These are phyloP conservation scores for Vigna unguiculata DNA, from an alignment of 306 rosid genomes.

Conservation along the genomic window DNA sequence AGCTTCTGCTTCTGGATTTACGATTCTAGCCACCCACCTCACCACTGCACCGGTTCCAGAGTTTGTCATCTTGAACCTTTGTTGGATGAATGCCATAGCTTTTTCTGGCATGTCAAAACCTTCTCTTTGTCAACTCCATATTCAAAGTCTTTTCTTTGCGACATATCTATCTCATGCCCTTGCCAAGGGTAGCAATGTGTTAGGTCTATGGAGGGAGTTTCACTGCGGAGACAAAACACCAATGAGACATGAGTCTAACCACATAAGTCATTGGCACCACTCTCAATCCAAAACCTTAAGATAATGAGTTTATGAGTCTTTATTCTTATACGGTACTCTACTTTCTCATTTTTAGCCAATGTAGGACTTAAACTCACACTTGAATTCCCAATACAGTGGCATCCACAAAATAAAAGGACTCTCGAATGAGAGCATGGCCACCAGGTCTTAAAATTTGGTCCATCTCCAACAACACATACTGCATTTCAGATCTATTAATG, in stretches of 20 bases:
- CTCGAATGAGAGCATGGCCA: slow-evolving; percentile 79
- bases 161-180: slow-evolving; percentile 86
- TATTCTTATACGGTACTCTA: too few species aligned
- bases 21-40: slow-evolving; percentile 42
- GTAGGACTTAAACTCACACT: too few species aligned
- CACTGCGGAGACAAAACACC: too few species aligned
- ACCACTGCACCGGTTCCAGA: slow-evolving; percentile 30
- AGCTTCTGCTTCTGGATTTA: slow-evolving; percentile 45
- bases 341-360: too few species aligned
- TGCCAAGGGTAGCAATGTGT: slow-evolving; percentile 65
- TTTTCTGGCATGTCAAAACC: slow-evolving; percentile 90
- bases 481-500: slow-evolving; percentile 84
- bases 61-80: slow-evolving; percentile 60
- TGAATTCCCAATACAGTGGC: too few species aligned
- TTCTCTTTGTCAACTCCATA: slow-evolving; percentile 76
- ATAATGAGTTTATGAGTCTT: too few species aligned
- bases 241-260: too few species aligned
- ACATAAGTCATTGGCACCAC: too few species aligned
- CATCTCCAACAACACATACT: slow-evolving; percentile 90
- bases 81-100: slow-evolving; percentile 80
- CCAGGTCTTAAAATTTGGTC: slow-evolving; percentile 84
- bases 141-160: slow-evolving; percentile 79
- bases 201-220: too few species aligned
- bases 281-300: too few species aligned
- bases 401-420: slow-evolving; percentile 79